These are phyloP conservation scores for Apiospora kogelbergensis DNA, from an alignment of 2,329 filamentous ascomycete species.

Conservation along the genomic window DNA sequence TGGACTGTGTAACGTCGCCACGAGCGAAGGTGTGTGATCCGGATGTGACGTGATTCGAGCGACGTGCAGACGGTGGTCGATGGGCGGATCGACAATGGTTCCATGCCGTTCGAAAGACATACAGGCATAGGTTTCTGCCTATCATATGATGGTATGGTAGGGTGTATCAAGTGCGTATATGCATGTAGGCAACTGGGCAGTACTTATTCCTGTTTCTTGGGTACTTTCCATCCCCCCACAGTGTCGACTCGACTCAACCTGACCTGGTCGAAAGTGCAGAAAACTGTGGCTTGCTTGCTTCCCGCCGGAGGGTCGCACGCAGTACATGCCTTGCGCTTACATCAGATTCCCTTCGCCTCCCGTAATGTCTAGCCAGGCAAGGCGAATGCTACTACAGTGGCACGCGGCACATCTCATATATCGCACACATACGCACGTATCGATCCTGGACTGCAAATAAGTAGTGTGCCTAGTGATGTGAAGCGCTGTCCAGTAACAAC, in stretches of 20 bases:
- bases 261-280: too few relatives aligned
- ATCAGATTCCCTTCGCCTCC: background rate
- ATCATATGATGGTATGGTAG: too few relatives aligned
- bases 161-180: background rate
- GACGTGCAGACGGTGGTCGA: background rate
- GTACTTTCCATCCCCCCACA: background rate
- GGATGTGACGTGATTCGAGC: background rate
- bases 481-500: too few relatives aligned
- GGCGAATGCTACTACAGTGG: background rate
- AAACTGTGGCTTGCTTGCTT: too few relatives aligned
- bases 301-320: too few relatives aligned
- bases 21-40: background rate
- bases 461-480: too few relatives aligned
- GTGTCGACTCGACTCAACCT: too few relatives aligned
- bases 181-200: background rate
- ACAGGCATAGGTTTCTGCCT: background rate
- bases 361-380: background rate
- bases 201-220: too few relatives aligned
- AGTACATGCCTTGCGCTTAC: too few relatives aligned
- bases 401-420: background rate
- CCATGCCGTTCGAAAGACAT: background rate
- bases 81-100: background rate
- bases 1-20: background rate
- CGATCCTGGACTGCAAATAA: too few relatives aligned
- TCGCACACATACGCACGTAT: too few relatives aligned